phyloP scores from a whole-genome alignment of 805 yeast genomes.

The Komagataella pseudopastoris region DNA sequence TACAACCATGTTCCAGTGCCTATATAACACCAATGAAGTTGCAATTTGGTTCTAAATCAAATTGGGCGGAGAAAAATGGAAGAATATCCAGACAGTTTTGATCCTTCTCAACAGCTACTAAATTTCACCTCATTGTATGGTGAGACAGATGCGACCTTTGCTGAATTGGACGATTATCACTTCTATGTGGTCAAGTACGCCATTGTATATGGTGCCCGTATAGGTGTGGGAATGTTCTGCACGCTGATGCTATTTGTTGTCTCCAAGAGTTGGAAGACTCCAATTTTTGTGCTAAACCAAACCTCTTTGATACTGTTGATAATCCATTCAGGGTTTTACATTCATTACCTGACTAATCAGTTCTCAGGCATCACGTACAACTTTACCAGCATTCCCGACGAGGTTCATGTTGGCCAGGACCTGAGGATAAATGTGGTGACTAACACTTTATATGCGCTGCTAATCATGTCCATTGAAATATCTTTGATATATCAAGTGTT shows the following conservation, averaged over 20 bases:
- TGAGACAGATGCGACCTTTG: constrained; percentile 20
- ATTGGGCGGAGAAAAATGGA: background rate
- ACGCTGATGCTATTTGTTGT: constrained; percentile 31
- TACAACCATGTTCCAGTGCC: background rate
- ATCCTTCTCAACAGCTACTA: constrained; percentile 7
- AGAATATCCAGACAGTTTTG: background rate
- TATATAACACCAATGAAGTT: background rate
- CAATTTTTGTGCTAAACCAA: constrained; percentile 66
- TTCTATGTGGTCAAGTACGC: constrained; percentile 21
- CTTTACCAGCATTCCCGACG: constrained; percentile 15
- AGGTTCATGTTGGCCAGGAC: background rate
- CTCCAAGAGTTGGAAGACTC: constrained; percentile 41
- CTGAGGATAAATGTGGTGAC: constrained; percentile 35
- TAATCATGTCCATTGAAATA: constrained; percentile 46
- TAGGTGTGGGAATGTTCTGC: constrained; percentile 42
- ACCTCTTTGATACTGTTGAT: constrained; percentile 39
- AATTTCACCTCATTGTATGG: constrained; percentile 32
- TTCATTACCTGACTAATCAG: constrained; percentile 39
- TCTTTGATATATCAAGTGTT: constrained; percentile 63
- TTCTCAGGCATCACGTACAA: constrained; percentile 31
- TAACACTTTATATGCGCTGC: constrained; percentile 42
- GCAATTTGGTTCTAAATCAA: background rate
- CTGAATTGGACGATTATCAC: constrained; percentile 25
- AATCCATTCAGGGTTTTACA: constrained; percentile 46
- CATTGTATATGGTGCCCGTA: constrained; percentile 40